These are phyloP conservation scores for Aspergillus tanneri DNA, from an alignment of 2,329 filamentous ascomycete species.

Conservation along the genomic window DNA sequence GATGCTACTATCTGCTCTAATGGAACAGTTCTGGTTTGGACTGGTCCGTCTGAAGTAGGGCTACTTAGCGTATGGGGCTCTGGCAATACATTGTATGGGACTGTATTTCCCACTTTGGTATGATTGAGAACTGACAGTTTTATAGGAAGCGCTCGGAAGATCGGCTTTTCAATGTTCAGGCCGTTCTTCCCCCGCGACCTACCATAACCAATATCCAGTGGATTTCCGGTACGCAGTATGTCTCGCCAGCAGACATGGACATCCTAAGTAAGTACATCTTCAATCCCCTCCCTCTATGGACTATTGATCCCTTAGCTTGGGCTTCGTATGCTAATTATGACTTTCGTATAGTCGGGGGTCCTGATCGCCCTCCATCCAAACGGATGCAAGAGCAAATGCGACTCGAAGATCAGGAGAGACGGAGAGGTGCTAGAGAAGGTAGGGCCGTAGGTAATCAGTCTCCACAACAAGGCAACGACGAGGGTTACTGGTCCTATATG, in stretches of 20 bases:
- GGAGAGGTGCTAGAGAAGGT: slow-evolving; percentile 39
- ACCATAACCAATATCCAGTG: slow-evolving; percentile 95
- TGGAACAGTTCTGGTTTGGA: slow-evolving; percentile 85
- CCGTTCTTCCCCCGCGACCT: slow-evolving; percentile 72
- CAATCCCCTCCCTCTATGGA: not conserved
- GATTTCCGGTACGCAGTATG: slow-evolving; percentile 91
- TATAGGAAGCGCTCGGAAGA: slow-evolving; percentile 59
- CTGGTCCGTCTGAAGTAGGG: slow-evolving; percentile 79
- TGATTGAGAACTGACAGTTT: slow-evolving; percentile 5
- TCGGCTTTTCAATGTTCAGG: slow-evolving; percentile 73
- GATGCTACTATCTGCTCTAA: slow-evolving; percentile 70
- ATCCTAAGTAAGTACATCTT: slow-evolving; percentile 57
- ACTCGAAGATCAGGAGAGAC: slow-evolving; percentile 64
- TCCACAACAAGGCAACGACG: slow-evolving; percentile 53
- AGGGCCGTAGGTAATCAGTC: slow-evolving; percentile 29
- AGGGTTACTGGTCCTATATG: slow-evolving; percentile 74
- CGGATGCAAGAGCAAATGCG: slow-evolving; percentile 79
- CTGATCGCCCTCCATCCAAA: slow-evolving; percentile 83
- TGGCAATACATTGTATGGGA: slow-evolving; percentile 62
- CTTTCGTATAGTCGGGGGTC: slow-evolving; percentile 67
- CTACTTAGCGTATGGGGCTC: slow-evolving; percentile 83
- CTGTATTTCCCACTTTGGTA: not conserved
- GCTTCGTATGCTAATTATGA: not conserved
- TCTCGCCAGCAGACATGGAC: slow-evolving; percentile 84
- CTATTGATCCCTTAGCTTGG: not conserved